These are phyloP conservation scores for Apophysomyces ossiformis DNA, from an alignment of 371 early-diverging fungal species.

Conservation along the genomic window DNA sequence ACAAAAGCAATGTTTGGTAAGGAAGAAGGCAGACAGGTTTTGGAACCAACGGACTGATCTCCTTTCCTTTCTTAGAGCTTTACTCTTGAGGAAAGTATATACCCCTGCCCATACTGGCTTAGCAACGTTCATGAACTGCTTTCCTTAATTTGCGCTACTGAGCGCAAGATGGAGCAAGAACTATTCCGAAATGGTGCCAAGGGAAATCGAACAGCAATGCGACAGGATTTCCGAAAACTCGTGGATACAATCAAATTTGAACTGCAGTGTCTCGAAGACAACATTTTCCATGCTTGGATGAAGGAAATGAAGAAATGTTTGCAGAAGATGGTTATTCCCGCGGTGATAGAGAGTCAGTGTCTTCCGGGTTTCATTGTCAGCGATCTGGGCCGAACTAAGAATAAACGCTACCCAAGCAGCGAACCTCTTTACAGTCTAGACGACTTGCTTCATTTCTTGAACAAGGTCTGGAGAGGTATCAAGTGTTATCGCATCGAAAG, in stretches of 20 bases:
- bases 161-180: constrained; percentile 39
- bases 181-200: constrained; percentile 26
- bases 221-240: constrained; percentile 55
- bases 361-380: constrained; percentile 87
- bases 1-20: constrained; percentile 75
- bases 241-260: constrained; percentile 58
- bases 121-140: constrained; percentile 93
- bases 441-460: constrained; percentile 85
- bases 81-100: constrained; percentile 59
- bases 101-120: constrained; percentile 87
- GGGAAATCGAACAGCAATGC: constrained; percentile 30
- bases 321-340: constrained; percentile 88
- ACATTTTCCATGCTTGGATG: constrained; percentile 81
- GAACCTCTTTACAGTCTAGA: constrained; percentile 82
- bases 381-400: constrained; percentile 82
- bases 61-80: constrained; percentile 23
- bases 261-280: constrained; percentile 62
- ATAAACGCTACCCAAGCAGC: constrained; percentile 68
- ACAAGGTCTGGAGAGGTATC: constrained; percentile 88
- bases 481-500: constrained; percentile 92
- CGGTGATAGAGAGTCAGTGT: constrained; percentile 87
- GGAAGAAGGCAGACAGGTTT: not conserved
- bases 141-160: constrained; percentile 55
- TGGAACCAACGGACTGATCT: no score
- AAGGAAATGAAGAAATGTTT: constrained; percentile 91